phyloP scores from a whole-genome alignment of 2,329 filamentous ascomycete genomes.

The Alternaria arborescens region DNA sequence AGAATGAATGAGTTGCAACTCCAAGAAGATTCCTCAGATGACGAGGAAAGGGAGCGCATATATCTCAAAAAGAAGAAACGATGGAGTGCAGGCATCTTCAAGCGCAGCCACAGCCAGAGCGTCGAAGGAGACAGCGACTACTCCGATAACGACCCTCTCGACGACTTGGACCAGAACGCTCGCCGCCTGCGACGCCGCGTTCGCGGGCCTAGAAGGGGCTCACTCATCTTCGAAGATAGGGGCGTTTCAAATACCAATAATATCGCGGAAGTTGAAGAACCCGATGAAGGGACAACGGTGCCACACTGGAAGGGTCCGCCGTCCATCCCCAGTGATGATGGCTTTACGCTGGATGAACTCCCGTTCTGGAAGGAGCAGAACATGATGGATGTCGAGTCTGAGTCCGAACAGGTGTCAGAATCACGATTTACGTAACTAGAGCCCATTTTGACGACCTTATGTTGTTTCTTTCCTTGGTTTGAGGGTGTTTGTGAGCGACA shows the following conservation, averaged over 20 bases:
- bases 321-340: conserved; percentile 51
- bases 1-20: conserved; percentile 49
- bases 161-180: conserved; percentile 50
- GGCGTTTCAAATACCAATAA: conserved; percentile 49
- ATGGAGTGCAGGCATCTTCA: conserved; percentile 55
- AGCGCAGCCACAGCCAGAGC: conserved; percentile 57
- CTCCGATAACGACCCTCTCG: conserved; percentile 53
- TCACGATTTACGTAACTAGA: background rate
- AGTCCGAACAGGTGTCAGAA: conserved; percentile 28
- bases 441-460: background rate
- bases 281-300: conserved; percentile 41
- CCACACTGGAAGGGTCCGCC: conserved; percentile 45
- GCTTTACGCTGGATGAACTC: conserved; percentile 49
- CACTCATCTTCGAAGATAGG: conserved; percentile 51
- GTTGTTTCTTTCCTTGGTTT: background rate
- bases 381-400: conserved; percentile 38
- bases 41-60: conserved; percentile 38
- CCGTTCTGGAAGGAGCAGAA: conserved; percentile 48
- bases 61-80: conserved; percentile 52
- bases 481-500: conserved; percentile 12
- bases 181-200: conserved; percentile 56
- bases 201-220: conserved; percentile 45
- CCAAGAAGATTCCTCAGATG: conserved; percentile 43
- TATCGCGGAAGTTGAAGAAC: conserved; percentile 51
- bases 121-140: conserved; percentile 55